A percentile compares a stretch with the other conserved stretches of the same genome.
Conservation (phyloP, 1,284 basidiomycete species). For the Inonotus obliquus region DNA sequence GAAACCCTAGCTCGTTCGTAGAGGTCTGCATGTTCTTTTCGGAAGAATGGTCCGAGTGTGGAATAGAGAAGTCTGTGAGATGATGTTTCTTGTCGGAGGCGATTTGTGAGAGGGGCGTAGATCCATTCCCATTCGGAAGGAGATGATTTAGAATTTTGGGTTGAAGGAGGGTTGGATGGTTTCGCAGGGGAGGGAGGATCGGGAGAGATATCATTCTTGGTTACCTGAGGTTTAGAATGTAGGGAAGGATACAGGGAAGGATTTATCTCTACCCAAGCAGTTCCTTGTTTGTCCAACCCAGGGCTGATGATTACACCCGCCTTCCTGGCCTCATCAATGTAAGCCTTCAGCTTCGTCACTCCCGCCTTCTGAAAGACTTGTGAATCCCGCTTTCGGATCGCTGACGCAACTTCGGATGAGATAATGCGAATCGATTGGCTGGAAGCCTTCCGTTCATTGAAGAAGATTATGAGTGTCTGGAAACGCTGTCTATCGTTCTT, state of each 20-base stretch:
- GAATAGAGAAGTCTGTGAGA: background rate
- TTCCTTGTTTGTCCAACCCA: slow-evolving; percentile 31
- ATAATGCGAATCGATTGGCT: slow-evolving; percentile 32
- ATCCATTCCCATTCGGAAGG: background rate
- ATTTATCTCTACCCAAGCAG: background rate
- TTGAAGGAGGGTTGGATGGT: background rate
- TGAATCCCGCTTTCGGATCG: slow-evolving; percentile 32
- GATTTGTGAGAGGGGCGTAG: background rate
- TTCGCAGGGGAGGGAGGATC: background rate
- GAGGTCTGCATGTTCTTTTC: background rate
- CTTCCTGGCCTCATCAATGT: slow-evolving; percentile 39
- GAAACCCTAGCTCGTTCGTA: slow-evolving; percentile 6
- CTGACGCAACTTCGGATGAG: slow-evolving; percentile 36
- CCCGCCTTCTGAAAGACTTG: slow-evolving; percentile 39
- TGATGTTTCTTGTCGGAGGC: background rate
- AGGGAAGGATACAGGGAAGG: background rate
- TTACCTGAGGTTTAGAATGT: background rate
- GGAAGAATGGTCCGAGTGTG: background rate
- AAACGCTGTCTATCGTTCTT: background rate
- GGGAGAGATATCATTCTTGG: background rate
- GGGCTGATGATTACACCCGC: slow-evolving; percentile 35
- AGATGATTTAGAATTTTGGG: background rate
- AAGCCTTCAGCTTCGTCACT: slow-evolving; percentile 41
- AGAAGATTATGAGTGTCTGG: slow-evolving; percentile 21
- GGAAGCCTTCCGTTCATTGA: slow-evolving; percentile 15